Percentiles rank a stretch among this genome's conserved stretches.
Conservation (phyloP, 1,139 yeast species). For the Cylindricascospora bacillispora region DNA sequence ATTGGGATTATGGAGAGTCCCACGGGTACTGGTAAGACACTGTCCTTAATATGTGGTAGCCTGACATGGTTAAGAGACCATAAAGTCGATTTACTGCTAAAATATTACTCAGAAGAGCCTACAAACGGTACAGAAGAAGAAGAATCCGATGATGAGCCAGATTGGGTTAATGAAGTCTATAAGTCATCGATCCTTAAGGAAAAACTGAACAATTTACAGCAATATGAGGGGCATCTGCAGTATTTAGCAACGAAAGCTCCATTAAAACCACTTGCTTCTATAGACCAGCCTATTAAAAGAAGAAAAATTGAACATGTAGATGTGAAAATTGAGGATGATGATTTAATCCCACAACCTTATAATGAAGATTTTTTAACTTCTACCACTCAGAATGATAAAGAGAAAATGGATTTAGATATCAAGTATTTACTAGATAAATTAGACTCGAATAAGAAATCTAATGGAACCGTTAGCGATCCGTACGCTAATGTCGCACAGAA, state of each 20-base stretch:
- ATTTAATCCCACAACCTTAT: constrained; percentile 22
- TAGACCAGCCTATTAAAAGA: constrained; percentile 7
- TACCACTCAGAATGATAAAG: constrained; percentile 3
- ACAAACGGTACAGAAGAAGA: constrained; percentile 6
- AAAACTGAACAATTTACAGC: constrained; percentile 26
- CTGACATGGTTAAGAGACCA: constrained; percentile 73
- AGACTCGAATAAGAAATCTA: constrained; percentile 18
- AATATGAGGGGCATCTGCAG: constrained; percentile 30
- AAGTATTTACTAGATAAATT: constrained; percentile 31
- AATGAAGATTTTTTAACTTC: constrained; percentile 24
- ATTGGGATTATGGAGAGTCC: constrained; percentile 87
- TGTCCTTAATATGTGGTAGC: constrained; percentile 74
- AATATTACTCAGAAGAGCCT: constrained; percentile 4
- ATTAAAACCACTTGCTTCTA: background rate
- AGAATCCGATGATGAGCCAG: constrained; percentile 36
- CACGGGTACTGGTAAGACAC: constrained; percentile 89
- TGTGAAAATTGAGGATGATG: constrained; percentile 16
- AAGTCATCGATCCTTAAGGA: constrained; percentile 24
- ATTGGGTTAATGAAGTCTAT: constrained; percentile 44
- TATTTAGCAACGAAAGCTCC: constrained; percentile 8
- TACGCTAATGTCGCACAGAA: constrained; percentile 21
- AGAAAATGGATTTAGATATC: constrained; percentile 33
- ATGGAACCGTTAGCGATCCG: constrained; percentile 3
- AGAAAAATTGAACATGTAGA: constrained; percentile 9
- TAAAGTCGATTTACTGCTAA: constrained; percentile 26